These are phyloP conservation scores for Xylaria multiplex DNA, from an alignment of 2,329 filamentous ascomycete species.

Conservation along the genomic window DNA sequence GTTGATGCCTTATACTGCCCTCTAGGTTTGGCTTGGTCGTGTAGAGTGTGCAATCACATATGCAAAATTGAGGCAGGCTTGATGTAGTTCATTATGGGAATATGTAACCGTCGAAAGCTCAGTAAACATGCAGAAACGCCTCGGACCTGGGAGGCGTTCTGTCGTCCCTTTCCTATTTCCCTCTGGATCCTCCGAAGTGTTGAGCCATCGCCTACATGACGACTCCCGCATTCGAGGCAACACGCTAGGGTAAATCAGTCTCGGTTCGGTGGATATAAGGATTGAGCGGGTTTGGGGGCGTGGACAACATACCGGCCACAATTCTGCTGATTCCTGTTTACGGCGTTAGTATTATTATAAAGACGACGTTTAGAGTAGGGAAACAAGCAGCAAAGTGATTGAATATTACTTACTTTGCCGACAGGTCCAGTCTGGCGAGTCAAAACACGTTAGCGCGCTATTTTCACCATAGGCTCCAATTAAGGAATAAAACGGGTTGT, in stretches of 20 bases:
- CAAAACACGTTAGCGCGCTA: background rate
- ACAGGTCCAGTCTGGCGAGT: conserved; percentile 2
- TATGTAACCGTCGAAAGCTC: conserved; percentile 2
- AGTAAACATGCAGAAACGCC: background rate
- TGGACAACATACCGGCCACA: conserved; percentile 10
- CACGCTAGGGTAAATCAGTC: conserved; percentile 4
- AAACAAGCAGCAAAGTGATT: background rate
- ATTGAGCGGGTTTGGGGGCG: background rate
- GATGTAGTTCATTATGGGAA: conserved; percentile 10
- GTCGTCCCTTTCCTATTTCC: background rate
- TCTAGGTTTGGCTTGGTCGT: background rate
- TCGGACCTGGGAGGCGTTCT: background rate
- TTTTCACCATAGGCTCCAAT: background rate
- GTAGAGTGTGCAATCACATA: conserved; percentile 5
- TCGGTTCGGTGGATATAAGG: background rate
- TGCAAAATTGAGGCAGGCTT: background rate
- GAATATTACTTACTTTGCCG: background rate
- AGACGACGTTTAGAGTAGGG: background rate
- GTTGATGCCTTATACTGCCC: background rate
- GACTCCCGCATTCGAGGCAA: conserved; percentile 4
- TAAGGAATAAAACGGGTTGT: background rate
- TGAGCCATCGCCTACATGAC: conserved; percentile 3
- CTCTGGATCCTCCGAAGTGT: background rate
- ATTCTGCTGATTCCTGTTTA: conserved; percentile 2
- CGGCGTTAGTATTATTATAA: background rate